Percentiles rank a stretch among this genome's conserved stretches.
Evolutionary conservation across 306 rosid genomes (phyloP).

Genomic region (Dryas drummondii): DNA sequence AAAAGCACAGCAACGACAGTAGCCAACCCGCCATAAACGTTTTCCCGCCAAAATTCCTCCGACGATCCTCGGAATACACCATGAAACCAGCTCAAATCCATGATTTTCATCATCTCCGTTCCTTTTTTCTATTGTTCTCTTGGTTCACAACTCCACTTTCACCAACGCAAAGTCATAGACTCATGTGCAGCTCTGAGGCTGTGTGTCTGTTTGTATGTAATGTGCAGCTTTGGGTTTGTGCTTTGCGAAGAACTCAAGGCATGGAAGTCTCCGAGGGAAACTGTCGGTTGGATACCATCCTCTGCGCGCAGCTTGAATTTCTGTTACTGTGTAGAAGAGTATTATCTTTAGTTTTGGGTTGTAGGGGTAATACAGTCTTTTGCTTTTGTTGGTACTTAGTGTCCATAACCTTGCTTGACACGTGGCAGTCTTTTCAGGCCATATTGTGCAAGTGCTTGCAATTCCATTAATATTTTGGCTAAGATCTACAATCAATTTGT

Average conservation of each 20-base stretch:
- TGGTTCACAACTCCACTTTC: neutral
- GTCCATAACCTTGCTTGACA: neutral
- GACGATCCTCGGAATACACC: slow-evolving; percentile 14
- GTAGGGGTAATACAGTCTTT: neutral
- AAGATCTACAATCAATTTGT: too few relatives aligned
- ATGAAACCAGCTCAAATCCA: slow-evolving; percentile 3
- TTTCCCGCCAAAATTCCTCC: slow-evolving; percentile 42
- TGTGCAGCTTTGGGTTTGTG: neutral
- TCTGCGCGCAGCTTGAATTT: neutral
- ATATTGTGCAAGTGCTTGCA: neutral
- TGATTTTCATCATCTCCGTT: neutral
- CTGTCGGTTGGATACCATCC: neutral
- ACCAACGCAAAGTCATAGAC: neutral
- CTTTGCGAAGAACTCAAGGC: slow-evolving; percentile 13
- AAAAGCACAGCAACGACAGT: slow-evolving; percentile 42
- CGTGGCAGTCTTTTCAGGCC: neutral
- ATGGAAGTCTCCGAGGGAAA: neutral
- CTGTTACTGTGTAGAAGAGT: neutral
- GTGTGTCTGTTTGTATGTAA: neutral
- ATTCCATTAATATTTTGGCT: too few relatives aligned
- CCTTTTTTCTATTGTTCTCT: neutral
- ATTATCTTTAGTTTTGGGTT: neutral
- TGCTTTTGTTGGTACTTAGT: neutral
- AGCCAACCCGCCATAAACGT: slow-evolving; percentile 51
- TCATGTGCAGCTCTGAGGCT: neutral